Conservation (phyloP, 2,329 filamentous ascomycete species). For the Aspergillus sp. region DNA sequence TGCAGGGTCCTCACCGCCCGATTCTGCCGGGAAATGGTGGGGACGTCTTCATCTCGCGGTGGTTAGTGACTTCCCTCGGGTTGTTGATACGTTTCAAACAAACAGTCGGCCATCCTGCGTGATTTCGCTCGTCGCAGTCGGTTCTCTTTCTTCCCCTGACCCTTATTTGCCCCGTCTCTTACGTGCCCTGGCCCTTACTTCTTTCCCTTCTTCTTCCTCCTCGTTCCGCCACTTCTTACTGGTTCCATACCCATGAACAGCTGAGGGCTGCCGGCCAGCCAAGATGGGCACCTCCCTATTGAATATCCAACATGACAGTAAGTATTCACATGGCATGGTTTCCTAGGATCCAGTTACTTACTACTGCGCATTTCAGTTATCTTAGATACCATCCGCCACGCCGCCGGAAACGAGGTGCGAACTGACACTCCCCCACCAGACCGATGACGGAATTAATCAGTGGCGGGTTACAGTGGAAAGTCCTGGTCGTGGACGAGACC, state of each 20-base stretch:
- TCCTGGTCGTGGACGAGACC: slow-evolving; percentile 80
- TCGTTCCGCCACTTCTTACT: slow-evolving; percentile 1
- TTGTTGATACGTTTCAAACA: slow-evolving; percentile 24
- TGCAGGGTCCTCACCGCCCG: background rate
- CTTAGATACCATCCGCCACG: slow-evolving; percentile 69
- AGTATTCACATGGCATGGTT: slow-evolving; percentile 23
- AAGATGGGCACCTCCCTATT: slow-evolving; percentile 83
- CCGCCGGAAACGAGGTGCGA: slow-evolving; percentile 75
- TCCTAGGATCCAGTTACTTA: background rate
- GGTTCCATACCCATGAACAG: slow-evolving; percentile 16
- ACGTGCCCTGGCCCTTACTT: background rate
- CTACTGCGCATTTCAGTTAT: slow-evolving; percentile 56
- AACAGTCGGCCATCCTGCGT: slow-evolving; percentile 4
- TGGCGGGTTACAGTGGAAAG: slow-evolving; percentile 74
- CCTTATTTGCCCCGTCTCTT: too few relatives aligned
- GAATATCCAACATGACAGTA: slow-evolving; percentile 76
- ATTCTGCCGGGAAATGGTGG: slow-evolving; percentile 11
- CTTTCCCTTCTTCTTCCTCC: background rate
- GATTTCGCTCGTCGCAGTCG: background rate
- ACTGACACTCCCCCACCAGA: slow-evolving; percentile 23
- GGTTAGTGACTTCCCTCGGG: slow-evolving; percentile 5
- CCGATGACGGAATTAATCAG: slow-evolving; percentile 27
- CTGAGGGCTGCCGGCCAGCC: slow-evolving; percentile 38
- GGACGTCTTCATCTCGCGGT: slow-evolving; percentile 3
- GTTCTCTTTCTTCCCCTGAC: background rate